Conservation (phyloP, 2,329 filamentous ascomycete species). For the Dendrostoma leiphaemia region DNA sequence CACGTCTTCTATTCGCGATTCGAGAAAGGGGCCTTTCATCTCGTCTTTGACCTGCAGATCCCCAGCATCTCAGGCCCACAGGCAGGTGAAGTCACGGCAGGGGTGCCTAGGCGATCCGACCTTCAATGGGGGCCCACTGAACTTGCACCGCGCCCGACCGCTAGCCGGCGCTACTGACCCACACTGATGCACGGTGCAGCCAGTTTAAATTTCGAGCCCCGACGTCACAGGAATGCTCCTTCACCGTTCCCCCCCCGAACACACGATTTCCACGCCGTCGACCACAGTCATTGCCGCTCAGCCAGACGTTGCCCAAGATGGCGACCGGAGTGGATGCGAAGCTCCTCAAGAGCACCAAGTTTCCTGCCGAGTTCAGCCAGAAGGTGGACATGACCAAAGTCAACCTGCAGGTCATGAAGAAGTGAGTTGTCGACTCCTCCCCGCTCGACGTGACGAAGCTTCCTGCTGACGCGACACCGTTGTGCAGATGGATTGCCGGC, state of each 20-base stretch:
- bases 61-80: neutral
- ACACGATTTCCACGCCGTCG: neutral
- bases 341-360: constrained; percentile 87
- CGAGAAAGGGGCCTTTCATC: too few relatives aligned
- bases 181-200: neutral
- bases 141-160: constrained; percentile 3
- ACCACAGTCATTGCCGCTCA: neutral
- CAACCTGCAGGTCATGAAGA: constrained; percentile 97
- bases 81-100: constrained; percentile 6
- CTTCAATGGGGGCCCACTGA: constrained; percentile 2
- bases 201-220: constrained; percentile 14
- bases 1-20: too few relatives aligned
- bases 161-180: neutral
- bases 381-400: constrained; percentile 98
- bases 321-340: constrained; percentile 84
- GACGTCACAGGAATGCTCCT: constrained; percentile 16
- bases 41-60: too few relatives aligned
- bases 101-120: constrained; percentile 13
- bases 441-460: neutral
- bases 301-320: constrained; percentile 49
- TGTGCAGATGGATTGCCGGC: constrained; percentile 81
- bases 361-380: constrained; percentile 86
- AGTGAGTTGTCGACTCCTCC: too few relatives aligned
- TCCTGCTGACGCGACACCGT: constrained; percentile 14
- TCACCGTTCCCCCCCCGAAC: neutral